phyloP scores from a whole-genome alignment of 2,329 filamentous ascomycete species.

The Aspergillus tubingensis region DNA sequence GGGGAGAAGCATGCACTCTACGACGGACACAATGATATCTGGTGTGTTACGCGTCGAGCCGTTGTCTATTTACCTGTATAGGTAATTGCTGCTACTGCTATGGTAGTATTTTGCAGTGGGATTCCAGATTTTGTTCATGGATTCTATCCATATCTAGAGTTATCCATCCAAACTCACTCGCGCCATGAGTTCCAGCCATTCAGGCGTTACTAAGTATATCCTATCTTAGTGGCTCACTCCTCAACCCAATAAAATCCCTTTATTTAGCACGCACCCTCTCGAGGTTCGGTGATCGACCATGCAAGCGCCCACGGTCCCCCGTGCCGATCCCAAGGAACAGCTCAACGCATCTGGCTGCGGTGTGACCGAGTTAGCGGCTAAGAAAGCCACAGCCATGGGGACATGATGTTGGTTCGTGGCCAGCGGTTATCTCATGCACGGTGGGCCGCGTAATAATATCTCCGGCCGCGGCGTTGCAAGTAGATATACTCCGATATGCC shows the following conservation, averaged over 20 bases:
- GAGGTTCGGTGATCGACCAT: background rate
- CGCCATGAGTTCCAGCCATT: too few relatives aligned
- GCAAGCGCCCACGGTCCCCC: background rate
- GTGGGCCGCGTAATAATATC: background rate
- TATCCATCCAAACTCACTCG: too few relatives aligned
- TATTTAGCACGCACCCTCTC: background rate
- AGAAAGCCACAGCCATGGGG: background rate
- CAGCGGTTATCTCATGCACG: background rate
- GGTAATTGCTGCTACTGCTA: background rate
- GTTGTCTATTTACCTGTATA: background rate
- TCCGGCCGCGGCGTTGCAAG: background rate
- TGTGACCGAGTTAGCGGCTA: background rate
- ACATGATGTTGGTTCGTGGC: background rate
- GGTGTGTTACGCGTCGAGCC: background rate
- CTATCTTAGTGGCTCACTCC: background rate
- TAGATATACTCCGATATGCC: background rate
- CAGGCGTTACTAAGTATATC: too few relatives aligned
- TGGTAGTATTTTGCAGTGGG: too few relatives aligned
- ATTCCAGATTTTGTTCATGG: too few relatives aligned
- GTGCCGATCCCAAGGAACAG: background rate
- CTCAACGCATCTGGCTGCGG: background rate
- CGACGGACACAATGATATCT: background rate
- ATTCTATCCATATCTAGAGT: too few relatives aligned
- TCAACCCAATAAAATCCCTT: background rate
- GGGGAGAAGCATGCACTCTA: background rate